phyloP scores from a whole-genome alignment of 176 grass and related monocot genomes.

The Dactylis glomerata region DNA sequence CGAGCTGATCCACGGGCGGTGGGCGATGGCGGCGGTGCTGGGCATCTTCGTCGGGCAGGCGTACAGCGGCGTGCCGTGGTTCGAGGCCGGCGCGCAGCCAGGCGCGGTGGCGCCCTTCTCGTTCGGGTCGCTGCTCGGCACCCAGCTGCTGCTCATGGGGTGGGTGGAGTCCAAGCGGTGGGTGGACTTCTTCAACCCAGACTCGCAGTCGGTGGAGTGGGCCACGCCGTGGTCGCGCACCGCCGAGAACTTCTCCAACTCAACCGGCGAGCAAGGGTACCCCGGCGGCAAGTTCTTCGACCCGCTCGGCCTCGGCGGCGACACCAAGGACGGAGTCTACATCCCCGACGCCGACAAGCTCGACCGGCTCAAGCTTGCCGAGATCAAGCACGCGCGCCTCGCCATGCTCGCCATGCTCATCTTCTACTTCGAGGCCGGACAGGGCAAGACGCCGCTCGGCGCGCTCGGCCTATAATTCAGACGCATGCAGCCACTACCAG shows the following conservation, averaged over 20 bases:
- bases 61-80: conserved; percentile 96
- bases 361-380: conserved; percentile 86
- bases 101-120: conserved; percentile 92
- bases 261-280: conserved; percentile 90
- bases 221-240: conserved; percentile 95
- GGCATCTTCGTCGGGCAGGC: conserved; percentile 95
- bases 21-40: conserved; percentile 90
- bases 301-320: conserved; percentile 70
- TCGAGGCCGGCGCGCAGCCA: conserved; percentile 85
- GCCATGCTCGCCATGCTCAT: conserved; percentile 98
- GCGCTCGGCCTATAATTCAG: conserved; percentile 57
- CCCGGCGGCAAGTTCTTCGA: conserved; percentile 99
- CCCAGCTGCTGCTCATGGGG: conserved; percentile 94
- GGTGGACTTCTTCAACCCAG: conserved; percentile 99
- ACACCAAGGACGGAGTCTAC: conserved; percentile 66
- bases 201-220: conserved; percentile 91
- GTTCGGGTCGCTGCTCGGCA: conserved; percentile 87
- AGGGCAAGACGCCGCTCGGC: conserved; percentile 94
- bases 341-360: conserved; percentile 76
- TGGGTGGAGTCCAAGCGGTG: conserved; percentile 98
- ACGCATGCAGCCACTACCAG: background rate
- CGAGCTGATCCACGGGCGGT: conserved; percentile 95
- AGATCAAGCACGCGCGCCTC: conserved; percentile 94
- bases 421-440: conserved; percentile 99
- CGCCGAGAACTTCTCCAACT: conserved; percentile 87